phyloP scores from a whole-genome alignment of 441 rosid species.

The Rhodomyrtus psidioides region DNA sequence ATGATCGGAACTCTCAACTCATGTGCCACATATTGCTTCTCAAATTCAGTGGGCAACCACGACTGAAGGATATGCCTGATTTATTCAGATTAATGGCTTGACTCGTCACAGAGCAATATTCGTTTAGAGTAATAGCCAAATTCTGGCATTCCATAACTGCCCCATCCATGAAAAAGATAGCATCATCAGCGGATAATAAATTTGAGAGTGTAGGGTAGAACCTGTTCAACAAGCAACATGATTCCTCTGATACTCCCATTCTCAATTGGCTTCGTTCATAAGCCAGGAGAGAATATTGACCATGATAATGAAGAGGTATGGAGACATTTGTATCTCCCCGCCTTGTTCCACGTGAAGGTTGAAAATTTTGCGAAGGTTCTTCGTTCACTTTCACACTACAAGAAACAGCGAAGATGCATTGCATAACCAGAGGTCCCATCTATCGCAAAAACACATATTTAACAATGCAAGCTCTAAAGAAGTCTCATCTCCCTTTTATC shows the following conservation, averaged over 20 bases:
- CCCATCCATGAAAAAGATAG: neutral
- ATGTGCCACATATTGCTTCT: neutral
- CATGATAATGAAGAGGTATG: neutral
- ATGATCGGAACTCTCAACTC: neutral
- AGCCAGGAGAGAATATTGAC: neutral
- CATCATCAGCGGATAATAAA: too few relatives aligned
- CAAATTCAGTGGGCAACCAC: neutral
- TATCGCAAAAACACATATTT: neutral
- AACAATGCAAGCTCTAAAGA: too few relatives aligned
- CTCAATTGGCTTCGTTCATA: neutral
- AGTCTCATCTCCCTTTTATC: too few relatives aligned
- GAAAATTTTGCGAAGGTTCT: neutral
- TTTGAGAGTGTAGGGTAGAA: neutral
- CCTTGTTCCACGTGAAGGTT: neutral
- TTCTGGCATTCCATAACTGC: neutral
- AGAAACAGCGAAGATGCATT: neutral
- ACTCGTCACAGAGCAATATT: too few relatives aligned
- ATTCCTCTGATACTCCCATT: neutral
- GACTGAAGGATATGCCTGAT: neutral
- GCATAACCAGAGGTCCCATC: neutral
- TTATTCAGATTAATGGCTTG: neutral
- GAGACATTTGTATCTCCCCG: neutral
- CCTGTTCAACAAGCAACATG: neutral
- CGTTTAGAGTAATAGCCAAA: neutral
- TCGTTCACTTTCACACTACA: neutral